Conservation (phyloP, 2,329 filamentous ascomycete genomes). For the Canariomyces notabilis region DNA sequence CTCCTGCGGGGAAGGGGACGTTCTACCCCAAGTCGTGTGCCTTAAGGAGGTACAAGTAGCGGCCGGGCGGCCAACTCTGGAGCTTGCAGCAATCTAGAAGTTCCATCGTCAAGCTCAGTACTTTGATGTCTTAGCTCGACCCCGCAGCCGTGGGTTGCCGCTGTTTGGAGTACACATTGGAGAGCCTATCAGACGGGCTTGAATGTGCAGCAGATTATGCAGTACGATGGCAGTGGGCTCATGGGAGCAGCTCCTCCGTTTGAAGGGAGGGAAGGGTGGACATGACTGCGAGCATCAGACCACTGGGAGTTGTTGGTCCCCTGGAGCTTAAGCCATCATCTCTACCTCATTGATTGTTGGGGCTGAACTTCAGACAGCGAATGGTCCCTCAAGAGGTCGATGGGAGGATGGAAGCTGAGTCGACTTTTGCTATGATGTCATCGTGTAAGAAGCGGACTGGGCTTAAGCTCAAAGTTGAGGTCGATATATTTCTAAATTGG, state of each 20-base stretch:
- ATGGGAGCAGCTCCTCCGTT: no score
- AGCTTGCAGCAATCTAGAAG: neutral
- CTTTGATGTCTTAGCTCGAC: neutral
- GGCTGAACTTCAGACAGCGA: neutral
- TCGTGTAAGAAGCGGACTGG: neutral
- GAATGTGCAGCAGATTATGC: no score
- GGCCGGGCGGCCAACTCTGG: no score
- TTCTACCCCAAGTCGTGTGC: slow-evolving; percentile 1
- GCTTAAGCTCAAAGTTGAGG: neutral
- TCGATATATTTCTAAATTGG: no score
- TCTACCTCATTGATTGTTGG: neutral
- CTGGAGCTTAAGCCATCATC: neutral
- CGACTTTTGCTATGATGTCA: neutral
- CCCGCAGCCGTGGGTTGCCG: no score
- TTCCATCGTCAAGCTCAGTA: neutral
- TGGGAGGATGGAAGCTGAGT: neutral
- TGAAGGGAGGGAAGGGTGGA: neutral
- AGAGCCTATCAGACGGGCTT: no score
- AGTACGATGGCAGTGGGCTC: neutral
- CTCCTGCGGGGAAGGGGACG: slow-evolving; percentile 2
- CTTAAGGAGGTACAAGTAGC: slow-evolving; percentile 4
- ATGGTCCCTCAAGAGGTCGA: neutral
- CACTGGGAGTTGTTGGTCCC: neutral
- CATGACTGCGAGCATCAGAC: neutral
- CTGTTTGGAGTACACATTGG: no score